Evolutionary conservation across 352 stramenopile species (phyloP).

Genomic region (Globisporangium solare): DNA sequence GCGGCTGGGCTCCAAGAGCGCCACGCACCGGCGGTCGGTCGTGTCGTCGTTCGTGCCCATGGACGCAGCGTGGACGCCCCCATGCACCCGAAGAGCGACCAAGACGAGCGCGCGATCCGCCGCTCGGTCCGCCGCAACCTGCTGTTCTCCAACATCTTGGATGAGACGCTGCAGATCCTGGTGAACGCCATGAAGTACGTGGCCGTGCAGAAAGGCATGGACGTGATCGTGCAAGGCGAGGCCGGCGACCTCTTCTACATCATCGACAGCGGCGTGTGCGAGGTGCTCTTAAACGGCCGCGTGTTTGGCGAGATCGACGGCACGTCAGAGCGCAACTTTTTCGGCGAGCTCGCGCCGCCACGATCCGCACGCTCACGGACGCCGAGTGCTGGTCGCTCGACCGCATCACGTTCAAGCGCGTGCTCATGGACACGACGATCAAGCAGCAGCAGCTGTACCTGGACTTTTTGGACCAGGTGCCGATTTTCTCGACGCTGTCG

Average conservation of each 20-base stretch:
- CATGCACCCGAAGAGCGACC: slow-evolving; percentile 41
- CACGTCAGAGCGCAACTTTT: slow-evolving; percentile 67
- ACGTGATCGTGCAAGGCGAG: slow-evolving; percentile 74
- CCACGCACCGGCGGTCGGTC: slow-evolving; percentile 41
- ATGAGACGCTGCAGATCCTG: slow-evolving; percentile 61
- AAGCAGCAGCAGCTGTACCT: slow-evolving; percentile 54
- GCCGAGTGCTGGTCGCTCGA: slow-evolving; percentile 89
- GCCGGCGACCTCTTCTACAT: slow-evolving; percentile 90
- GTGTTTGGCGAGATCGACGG: slow-evolving; percentile 52
- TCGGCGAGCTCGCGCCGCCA: slow-evolving; percentile 94
- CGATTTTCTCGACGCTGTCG: slow-evolving; percentile 74
- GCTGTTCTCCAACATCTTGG: slow-evolving; percentile 61
- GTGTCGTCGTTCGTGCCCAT: slow-evolving; percentile 50
- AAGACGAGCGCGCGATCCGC: slow-evolving; percentile 50
- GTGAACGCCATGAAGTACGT: slow-evolving; percentile 74
- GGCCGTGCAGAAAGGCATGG: slow-evolving; percentile 27
- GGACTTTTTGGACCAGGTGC: slow-evolving; percentile 58
- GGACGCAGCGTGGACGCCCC: slow-evolving; percentile 50
- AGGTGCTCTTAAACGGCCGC: slow-evolving; percentile 55
- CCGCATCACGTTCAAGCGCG: slow-evolving; percentile 64
- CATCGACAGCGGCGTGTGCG: slow-evolving; percentile 81
- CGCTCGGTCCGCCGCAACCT: slow-evolving; percentile 54
- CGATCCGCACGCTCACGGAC: slow-evolving; percentile 53
- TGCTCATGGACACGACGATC: slow-evolving; percentile 68
- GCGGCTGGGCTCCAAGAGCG: slow-evolving; percentile 30